phyloP scores from a whole-genome alignment of 441 rosid genomes.

The Manihot esculenta region DNA sequence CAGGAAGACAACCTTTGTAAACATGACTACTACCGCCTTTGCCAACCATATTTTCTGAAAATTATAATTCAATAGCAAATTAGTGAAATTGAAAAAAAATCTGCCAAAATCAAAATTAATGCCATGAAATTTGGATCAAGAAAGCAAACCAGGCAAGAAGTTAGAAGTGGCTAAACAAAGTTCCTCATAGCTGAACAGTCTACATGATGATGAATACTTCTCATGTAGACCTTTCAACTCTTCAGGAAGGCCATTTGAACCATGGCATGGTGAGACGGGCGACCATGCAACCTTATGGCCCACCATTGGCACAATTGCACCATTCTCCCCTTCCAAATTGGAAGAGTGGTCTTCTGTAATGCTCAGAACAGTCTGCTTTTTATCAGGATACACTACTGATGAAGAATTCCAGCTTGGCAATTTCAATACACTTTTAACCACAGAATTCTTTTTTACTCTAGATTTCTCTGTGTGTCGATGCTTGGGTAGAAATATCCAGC shows the following conservation, averaged over 20 bases:
- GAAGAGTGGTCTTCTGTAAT: conserved; percentile 35
- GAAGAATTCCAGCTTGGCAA: conserved; percentile 51
- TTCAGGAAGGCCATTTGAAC: conserved; percentile 41
- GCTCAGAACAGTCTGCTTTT: conserved; percentile 38
- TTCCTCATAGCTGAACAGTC: conserved; percentile 77
- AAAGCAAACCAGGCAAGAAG: conserved; percentile 60
- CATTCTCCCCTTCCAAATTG: conserved; percentile 47
- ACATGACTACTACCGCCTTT: conserved; percentile 92
- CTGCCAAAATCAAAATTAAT: not conserved
- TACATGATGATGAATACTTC: conserved; percentile 70
- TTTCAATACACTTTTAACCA: conserved; percentile 44
- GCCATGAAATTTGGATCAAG: conserved; percentile 6
- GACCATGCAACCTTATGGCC: conserved; percentile 37
- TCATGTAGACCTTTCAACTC: conserved; percentile 68
- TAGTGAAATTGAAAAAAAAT: not conserved
- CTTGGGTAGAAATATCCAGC: conserved; percentile 38
- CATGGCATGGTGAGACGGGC: conserved; percentile 46
- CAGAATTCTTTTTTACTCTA: conserved; percentile 44
- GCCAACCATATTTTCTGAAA: conserved; percentile 79
- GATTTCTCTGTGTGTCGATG: conserved; percentile 35
- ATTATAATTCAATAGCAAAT: conserved; percentile 11
- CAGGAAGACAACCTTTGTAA: conserved; percentile 74
- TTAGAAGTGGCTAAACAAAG: conserved; percentile 61
- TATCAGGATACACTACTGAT: conserved; percentile 62
- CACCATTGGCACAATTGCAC: conserved; percentile 43